Percentiles rank a stretch among this genome's conserved stretches.
phyloP scores from a whole-genome alignment of 345 rosid species.

The rapeseed (Brassica napus) region DNA sequence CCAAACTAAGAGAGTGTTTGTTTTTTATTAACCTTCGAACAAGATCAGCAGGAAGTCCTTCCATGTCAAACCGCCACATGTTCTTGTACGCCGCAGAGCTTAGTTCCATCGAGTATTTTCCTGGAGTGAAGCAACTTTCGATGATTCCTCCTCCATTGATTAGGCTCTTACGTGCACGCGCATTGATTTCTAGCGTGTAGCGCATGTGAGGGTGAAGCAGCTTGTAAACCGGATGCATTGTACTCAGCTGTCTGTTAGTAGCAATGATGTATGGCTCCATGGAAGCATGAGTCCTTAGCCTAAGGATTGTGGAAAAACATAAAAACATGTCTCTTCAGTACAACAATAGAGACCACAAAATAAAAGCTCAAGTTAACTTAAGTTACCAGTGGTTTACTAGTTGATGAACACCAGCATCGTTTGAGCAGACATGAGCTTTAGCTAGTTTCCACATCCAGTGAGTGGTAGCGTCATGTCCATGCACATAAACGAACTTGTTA shows the following conservation, averaged over 20 bases:
- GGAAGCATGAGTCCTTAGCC: constrained; percentile 91
- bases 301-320: constrained; percentile 22
- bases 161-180: constrained; percentile 83
- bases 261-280: constrained; percentile 95
- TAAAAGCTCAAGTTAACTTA: neutral
- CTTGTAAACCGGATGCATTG: constrained; percentile 85
- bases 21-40: constrained; percentile 55
- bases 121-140: constrained; percentile 83
- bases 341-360: neutral
- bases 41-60: constrained; percentile 95
- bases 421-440: constrained; percentile 88
- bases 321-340: neutral
- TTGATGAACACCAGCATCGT: constrained; percentile 92
- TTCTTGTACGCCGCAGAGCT: constrained; percentile 90
- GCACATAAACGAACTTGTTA: constrained; percentile 62
- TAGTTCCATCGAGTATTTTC: constrained; percentile 77
- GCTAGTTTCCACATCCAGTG: constrained; percentile 97
- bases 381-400: constrained; percentile 89
- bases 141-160: constrained; percentile 93
- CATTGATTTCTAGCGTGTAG: constrained; percentile 86
- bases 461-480: constrained; percentile 80
- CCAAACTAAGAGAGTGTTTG: neutral
- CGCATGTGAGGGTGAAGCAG: constrained; percentile 92
- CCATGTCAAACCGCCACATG: constrained; percentile 86
- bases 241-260: constrained; percentile 80